A percentile compares a stretch with the other conserved stretches of the same genome.
Conservation (phyloP, 2,329 filamentous ascomycete genomes). For the Chrysosphaeria jannelii region DNA sequence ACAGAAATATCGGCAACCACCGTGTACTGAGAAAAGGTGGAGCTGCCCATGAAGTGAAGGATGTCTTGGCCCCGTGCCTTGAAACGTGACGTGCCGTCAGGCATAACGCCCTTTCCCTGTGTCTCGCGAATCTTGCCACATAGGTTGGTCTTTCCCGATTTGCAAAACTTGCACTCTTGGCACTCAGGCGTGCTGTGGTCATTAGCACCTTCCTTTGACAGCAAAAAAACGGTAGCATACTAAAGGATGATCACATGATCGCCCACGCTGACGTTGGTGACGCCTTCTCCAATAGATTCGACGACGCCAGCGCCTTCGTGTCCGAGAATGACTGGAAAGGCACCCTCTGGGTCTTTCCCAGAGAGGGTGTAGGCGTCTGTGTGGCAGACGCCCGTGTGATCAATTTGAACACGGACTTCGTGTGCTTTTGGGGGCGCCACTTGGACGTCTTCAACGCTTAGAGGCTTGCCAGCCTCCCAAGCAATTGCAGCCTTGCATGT, state of each 20-base stretch:
- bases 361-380: conserved; percentile 84
- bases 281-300: conserved; percentile 73
- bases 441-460: conserved; percentile 76
- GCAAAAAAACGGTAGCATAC: conserved; percentile 19
- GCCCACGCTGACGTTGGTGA: conserved; percentile 73
- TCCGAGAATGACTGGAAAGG: conserved; percentile 65
- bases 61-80: conserved; percentile 82
- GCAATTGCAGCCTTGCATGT: conserved; percentile 93
- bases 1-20: conserved; percentile 93
- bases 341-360: conserved; percentile 90
- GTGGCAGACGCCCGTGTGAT: conserved; percentile 97
- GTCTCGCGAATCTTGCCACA: conserved; percentile 97
- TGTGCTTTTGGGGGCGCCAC: conserved; percentile 67
- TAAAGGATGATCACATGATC: conserved; percentile 77
- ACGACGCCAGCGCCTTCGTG: conserved; percentile 82
- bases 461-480: conserved; percentile 81
- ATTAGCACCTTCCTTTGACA: no score
- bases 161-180: conserved; percentile 97
- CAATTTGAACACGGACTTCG: conserved; percentile 89
- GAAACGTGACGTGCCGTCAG: conserved; percentile 86
- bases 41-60: conserved; percentile 97
- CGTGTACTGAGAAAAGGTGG: conserved; percentile 96
- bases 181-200: conserved; percentile 70
- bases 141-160: conserved; percentile 95
- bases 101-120: conserved; percentile 89